Conservation (phyloP, 2,329 filamentous ascomycete species). For the Beauveria varroae region DNA sequence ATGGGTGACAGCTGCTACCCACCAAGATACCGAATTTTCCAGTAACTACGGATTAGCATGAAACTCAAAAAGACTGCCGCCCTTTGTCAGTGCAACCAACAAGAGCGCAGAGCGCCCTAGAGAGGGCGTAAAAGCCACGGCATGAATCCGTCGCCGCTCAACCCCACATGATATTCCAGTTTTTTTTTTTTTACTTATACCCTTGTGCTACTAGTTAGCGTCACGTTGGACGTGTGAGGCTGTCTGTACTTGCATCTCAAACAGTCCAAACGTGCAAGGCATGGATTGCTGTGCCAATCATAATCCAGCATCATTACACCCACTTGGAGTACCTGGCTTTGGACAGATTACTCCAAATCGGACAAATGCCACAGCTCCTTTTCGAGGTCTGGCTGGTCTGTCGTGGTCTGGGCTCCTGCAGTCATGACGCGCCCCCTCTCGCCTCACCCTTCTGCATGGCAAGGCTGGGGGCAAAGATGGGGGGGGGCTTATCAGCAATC, state of each 20-base stretch:
- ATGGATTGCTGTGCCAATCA: background rate
- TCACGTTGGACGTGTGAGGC: background rate
- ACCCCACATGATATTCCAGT: background rate
- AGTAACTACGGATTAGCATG: background rate
- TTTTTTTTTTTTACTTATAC: background rate
- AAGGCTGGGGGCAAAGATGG: background rate
- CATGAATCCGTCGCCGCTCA: background rate
- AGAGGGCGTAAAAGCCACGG: background rate
- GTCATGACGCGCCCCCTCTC: background rate
- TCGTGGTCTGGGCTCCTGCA: conserved; percentile 1
- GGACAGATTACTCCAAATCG: background rate
- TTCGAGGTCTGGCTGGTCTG: background rate
- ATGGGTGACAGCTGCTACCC: background rate
- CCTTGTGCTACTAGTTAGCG: background rate
- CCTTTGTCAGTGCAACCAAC: conserved; percentile 1
- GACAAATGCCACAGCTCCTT: background rate
- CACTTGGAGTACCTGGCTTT: background rate
- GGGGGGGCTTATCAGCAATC: background rate
- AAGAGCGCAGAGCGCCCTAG: background rate
- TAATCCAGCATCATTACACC: background rate
- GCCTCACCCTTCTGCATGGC: background rate
- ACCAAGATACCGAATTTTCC: background rate
- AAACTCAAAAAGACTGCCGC: conserved; percentile 7
- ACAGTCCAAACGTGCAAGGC: background rate
- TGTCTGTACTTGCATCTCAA: background rate